Evolutionary conservation across 192 early-diverging fungal genomes (phyloP), one percentile per base, ranked within the genome.

Genomic region (Gamsiella multidivaricata): DNA sequence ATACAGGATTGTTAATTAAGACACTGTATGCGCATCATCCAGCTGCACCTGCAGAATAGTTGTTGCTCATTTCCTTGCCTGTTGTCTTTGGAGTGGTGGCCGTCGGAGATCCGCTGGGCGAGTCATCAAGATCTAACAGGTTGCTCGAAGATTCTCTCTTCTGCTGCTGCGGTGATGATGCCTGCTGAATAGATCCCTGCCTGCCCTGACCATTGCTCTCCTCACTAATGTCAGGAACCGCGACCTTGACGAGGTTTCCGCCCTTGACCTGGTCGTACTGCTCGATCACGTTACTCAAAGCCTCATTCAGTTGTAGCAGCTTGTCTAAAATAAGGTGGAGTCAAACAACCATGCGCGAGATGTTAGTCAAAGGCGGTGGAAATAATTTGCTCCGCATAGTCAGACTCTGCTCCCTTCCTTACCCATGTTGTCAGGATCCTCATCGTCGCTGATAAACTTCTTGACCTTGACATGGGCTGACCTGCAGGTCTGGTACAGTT

Each of bases 381-480:
- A 11, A 14, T 12, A 54, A 33, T 54, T 26, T 17, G 42, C n/a
- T 45, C 23, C 3, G 15, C 8, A 3, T 14, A 53, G 26, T 57
- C 25, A 25, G 20, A 32, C n/a, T n/a, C n/a, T n/a, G n/a, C n/a
- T n/a, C n/a, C 9, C 29, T 42, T 18, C 31, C 52, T 34, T 87
- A 94, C 93, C 92, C 66, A 92, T 91, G 50, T 89, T 86, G 17
- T 94, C 91, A 32, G 83, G 85, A 34, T 96, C 90, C 22, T 95
- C 92, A 25, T 87, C 85, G 58, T 91, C 86, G 0, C 80, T 83
- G 49, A 96, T 87, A 43, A 93, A 72, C 51, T 86, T 89, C 72
- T 94, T 91, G 22, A 95, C 88, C 47, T 91, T 88, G 1, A 86
- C 83, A 54, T 94, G 92, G 3, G 91, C 89, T 28, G 84, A 83